A percentile compares a stretch with the other conserved stretches of the same genome.
Evolutionary conservation across 129 eudicot genomes (phyloP).

Genomic region (Escallonia herrerae): DNA sequence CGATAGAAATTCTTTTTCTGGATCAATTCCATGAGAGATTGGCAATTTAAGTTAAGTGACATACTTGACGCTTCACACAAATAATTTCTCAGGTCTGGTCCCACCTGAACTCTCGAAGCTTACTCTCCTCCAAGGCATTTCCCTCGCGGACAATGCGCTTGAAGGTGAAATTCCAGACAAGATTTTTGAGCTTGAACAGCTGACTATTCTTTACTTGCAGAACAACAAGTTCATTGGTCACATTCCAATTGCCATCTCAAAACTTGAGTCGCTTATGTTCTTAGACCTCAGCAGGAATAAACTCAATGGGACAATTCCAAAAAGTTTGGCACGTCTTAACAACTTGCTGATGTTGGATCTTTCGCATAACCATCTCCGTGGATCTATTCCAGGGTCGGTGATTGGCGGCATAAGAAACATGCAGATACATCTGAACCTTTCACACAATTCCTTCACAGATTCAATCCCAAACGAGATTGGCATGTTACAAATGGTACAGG

Average conservation of each 20-base stretch:
- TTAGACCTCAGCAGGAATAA: conserved; percentile 62
- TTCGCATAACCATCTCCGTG: conserved; percentile 52
- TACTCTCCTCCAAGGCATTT: conserved; percentile 48
- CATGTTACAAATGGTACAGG: conserved; percentile 62
- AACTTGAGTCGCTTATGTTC: conserved; percentile 45
- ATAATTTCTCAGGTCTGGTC: conserved; percentile 53
- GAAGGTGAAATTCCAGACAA: conserved; percentile 63
- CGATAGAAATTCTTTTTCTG: conserved; percentile 33
- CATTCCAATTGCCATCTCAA: conserved; percentile 42
- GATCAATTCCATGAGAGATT: conserved; percentile 55
- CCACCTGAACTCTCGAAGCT: conserved; percentile 61
- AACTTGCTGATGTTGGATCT: conserved; percentile 44
- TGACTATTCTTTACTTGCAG: conserved; percentile 39
- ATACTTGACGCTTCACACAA: conserved; percentile 25
- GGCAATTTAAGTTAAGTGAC: conserved; percentile 50
- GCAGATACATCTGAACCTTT: conserved; percentile 59
- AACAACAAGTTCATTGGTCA: conserved; percentile 52
- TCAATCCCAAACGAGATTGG: conserved; percentile 60
- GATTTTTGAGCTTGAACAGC: conserved; percentile 44
- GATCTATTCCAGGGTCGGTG: conserved; percentile 43
- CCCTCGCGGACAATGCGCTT: conserved; percentile 35
- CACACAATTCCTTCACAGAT: conserved; percentile 52
- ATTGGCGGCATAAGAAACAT: conserved; percentile 49
- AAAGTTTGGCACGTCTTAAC: conserved; percentile 33
- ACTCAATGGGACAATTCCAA: conserved; percentile 57